Evolutionary conservation across 805 yeast species (phyloP).

Genomic region (Priceomyces carsonii): DNA sequence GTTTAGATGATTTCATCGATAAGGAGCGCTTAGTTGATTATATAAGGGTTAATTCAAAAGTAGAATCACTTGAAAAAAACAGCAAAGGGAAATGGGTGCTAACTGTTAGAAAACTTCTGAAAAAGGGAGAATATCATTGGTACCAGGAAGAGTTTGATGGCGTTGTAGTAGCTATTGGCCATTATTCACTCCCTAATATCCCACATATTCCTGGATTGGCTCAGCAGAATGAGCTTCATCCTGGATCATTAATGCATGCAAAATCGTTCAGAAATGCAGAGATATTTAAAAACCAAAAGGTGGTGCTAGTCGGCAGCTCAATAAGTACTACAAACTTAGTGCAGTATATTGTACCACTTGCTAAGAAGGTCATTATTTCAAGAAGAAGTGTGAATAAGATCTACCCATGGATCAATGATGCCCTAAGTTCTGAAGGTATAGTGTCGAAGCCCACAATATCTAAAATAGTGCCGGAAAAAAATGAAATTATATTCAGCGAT

Average conservation of each 20-base stretch:
- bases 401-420: conserved; percentile 38
- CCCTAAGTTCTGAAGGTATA: conserved; percentile 36
- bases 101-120: conserved; percentile 18
- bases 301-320: conserved; percentile 45
- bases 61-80: conserved; percentile 35
- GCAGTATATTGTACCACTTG: conserved; percentile 37
- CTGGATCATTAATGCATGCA: conserved; percentile 56
- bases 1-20: conserved; percentile 28
- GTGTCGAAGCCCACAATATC: conserved; percentile 27
- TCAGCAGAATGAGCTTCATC: conserved; percentile 44
- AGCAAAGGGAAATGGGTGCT: conserved; percentile 40
- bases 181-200: conserved; percentile 58
- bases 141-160: conserved; percentile 56
- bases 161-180: conserved; percentile 64
- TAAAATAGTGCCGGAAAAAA: conserved; percentile 20
- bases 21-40: conserved; percentile 25
- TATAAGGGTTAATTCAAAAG: conserved; percentile 40
- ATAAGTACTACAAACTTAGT: conserved; percentile 45
- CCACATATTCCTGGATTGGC: conserved; percentile 58
- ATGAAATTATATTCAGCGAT: conserved; percentile 26
- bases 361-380: conserved; percentile 25
- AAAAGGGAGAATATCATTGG: conserved; percentile 27
- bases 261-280: conserved; percentile 52
- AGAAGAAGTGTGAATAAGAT: conserved; percentile 27
- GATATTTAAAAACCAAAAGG: conserved; percentile 41